Evolutionary conservation across 768 basidiomycete species (phyloP), one percentile per base, ranked within the genome.

Genomic region (Calocybe cyanea): DNA sequence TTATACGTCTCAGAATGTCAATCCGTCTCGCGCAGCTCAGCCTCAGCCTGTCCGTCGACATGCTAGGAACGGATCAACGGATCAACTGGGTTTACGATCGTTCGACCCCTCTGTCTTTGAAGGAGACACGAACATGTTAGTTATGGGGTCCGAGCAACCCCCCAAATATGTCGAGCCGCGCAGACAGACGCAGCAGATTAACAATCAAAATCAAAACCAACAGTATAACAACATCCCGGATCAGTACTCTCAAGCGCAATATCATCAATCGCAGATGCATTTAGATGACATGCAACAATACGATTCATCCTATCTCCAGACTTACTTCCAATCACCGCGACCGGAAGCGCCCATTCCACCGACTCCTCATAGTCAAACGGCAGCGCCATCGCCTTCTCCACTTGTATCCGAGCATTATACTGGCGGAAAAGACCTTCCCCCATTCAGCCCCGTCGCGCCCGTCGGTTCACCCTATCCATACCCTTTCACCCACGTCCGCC

Each of bases 311-410:
- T 85, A 82, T 60, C 67, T 85, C 31, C 79, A 80, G 45, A 60
- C 74, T 0, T 85, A 82, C 56, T 66, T 80, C 17, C 75, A 72
- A 20, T 75, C 80, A 1, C 69, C 76, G 2, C 80, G 87, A 0
- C 87, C 85, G 0, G 78, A 81, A 47, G 87, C 85, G 0, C 88
- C 88, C 14, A 75, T 89, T 32, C 87, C 88, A 0, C 87, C 88
- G 0, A 90, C 88, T 0, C 87, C 86, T 2, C 84, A 85, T 44
- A 83, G 77, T 39, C 82, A 85, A 47, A 85, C 85, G 0, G 77
- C 83, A 7, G 83, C 85, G 1, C 83, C 85, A 0, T 83, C 85
- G 0, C 87, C 85, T 0, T 85, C 82, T 1, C 86, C 87, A 0
- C 65, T 81, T 19, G 59, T 83, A 17, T 77, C 80, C 1, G 73